Evolutionary conservation across 208 protist genomes (phyloP).

Genomic region (Trypanosoma lewisi): DNA sequence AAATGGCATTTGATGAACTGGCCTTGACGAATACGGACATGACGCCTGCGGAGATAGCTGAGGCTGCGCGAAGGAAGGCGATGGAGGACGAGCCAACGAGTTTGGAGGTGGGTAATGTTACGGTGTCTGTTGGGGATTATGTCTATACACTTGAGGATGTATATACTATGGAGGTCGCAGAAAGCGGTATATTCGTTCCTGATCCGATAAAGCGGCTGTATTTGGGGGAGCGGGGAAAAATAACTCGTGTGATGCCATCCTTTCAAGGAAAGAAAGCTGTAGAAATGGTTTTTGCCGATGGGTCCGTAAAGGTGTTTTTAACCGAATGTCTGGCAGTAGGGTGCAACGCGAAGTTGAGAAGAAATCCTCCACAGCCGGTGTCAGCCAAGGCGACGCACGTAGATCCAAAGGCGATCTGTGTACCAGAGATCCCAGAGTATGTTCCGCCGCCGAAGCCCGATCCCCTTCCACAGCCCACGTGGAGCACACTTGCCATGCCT

Average conservation of each 20-base stretch:
- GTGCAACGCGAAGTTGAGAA: slow-evolving; percentile 12
- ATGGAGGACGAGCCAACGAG: slow-evolving; percentile 27
- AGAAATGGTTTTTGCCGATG: slow-evolving; percentile 83
- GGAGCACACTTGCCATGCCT: slow-evolving; percentile 25
- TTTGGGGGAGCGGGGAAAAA: slow-evolving; percentile 67
- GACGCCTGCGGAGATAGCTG: slow-evolving; percentile 48
- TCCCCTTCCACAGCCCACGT: slow-evolving; percentile 24
- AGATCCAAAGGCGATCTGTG: not conserved
- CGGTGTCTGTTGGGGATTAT: slow-evolving; percentile 49
- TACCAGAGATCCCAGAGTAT: slow-evolving; percentile 10
- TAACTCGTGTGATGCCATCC: slow-evolving; percentile 53
- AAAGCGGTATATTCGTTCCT: slow-evolving; percentile 55
- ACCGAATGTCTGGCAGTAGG: slow-evolving; percentile 56
- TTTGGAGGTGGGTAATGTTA: slow-evolving; percentile 29
- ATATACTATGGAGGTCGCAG: slow-evolving; percentile 31
- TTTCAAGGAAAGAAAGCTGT: slow-evolving; percentile 81
- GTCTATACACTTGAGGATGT: slow-evolving; percentile 62
- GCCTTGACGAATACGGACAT: slow-evolving; percentile 33
- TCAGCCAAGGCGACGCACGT: slow-evolving; percentile 2
- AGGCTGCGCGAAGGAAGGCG: slow-evolving; percentile 42
- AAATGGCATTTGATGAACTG: slow-evolving; percentile 64
- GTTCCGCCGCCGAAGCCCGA: slow-evolving; percentile 17
- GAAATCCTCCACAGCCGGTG: not conserved
- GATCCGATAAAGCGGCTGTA: slow-evolving; percentile 82
- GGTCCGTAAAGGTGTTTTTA: slow-evolving; percentile 74